Evolutionary conservation across 2,329 filamentous ascomycete genomes (phyloP).

Genomic region (Pseudopyrenochaeta lycopersici): DNA sequence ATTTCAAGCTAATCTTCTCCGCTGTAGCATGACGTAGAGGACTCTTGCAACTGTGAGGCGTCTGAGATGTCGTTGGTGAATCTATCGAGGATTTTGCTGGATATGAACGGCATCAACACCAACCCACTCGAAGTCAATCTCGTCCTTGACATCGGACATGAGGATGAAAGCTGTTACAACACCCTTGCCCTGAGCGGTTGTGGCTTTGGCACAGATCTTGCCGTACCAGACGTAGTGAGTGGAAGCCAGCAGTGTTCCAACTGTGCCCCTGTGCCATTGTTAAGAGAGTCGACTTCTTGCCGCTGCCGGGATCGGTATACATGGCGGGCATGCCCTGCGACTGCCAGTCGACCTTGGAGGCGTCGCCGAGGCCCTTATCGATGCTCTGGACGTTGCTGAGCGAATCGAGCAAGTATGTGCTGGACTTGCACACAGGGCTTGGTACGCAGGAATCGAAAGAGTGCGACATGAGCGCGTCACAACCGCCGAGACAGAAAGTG

Average conservation of each 20-base stretch:
- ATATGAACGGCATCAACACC: conserved; percentile 78
- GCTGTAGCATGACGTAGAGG: too few species aligned
- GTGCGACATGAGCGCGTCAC: conserved; percentile 86
- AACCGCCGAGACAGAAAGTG: conserved; percentile 94
- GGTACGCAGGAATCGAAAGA: conserved; percentile 86
- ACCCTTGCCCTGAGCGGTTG: conserved; percentile 83
- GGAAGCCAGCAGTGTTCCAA: conserved; percentile 85
- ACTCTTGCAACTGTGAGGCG: too few species aligned
- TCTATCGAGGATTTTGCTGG: too few species aligned
- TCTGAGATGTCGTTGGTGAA: too few species aligned
- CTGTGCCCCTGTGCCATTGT: conserved; percentile 88
- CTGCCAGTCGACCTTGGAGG: conserved; percentile 85
- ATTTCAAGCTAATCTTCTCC: too few species aligned
- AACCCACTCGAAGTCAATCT: conserved; percentile 97
- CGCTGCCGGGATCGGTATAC: conserved; percentile 62
- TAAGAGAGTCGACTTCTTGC: conserved; percentile 67
- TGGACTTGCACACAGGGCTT: conserved; percentile 79
- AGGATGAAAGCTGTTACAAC: conserved; percentile 98
- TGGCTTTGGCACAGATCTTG: conserved; percentile 84
- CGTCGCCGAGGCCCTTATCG: conserved; percentile 85
- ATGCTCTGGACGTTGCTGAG: conserved; percentile 76
- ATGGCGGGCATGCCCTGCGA: conserved; percentile 77
- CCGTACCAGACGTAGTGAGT: conserved; percentile 98
- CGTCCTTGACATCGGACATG: conserved; percentile 94
- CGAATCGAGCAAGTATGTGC: conserved; percentile 76